Evolutionary conservation across 2,329 filamentous ascomycete genomes (phyloP).

Genomic region (Capronia americana): DNA sequence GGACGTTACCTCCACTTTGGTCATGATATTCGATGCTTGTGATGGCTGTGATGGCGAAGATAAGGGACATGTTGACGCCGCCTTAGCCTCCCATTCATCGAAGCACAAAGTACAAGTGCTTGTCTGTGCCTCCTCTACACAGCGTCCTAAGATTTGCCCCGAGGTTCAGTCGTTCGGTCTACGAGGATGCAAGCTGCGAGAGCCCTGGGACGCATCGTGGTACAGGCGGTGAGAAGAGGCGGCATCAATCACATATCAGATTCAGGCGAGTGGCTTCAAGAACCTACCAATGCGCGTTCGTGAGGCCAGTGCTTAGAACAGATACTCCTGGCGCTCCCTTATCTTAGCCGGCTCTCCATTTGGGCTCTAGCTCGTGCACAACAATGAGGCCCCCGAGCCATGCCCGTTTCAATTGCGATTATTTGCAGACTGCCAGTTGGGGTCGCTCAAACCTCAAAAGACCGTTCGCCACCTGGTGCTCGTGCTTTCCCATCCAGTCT

Average conservation of each 20-base stretch:
- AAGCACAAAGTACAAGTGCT: no score
- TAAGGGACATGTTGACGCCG: background rate
- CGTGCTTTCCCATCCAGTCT: background rate
- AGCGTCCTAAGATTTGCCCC: background rate
- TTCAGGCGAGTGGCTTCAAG: constrained; percentile 10
- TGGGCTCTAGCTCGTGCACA: background rate
- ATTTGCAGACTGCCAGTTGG: background rate
- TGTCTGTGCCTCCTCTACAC: background rate
- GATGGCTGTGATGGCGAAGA: background rate
- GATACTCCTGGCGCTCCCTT: constrained; percentile 9
- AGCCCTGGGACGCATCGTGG: background rate
- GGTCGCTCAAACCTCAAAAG: background rate
- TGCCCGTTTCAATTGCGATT: background rate
- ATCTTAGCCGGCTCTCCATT: background rate
- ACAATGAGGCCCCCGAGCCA: background rate
- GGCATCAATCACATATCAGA: background rate
- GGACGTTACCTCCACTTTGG: background rate
- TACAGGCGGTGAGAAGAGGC: constrained; percentile 7
- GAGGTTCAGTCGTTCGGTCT: background rate
- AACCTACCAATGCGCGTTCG: constrained; percentile 4
- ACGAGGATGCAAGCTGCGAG: background rate
- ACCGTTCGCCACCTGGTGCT: background rate
- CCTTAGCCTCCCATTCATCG: background rate
- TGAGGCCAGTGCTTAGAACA: constrained; percentile 15
- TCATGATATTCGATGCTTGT: background rate